A percentile compares a stretch with the other conserved stretches of the same genome.
These are phyloP conservation scores for Triangularia verruculosa DNA, from an alignment of 2,329 filamentous ascomycete species.

Conservation along the genomic window DNA sequence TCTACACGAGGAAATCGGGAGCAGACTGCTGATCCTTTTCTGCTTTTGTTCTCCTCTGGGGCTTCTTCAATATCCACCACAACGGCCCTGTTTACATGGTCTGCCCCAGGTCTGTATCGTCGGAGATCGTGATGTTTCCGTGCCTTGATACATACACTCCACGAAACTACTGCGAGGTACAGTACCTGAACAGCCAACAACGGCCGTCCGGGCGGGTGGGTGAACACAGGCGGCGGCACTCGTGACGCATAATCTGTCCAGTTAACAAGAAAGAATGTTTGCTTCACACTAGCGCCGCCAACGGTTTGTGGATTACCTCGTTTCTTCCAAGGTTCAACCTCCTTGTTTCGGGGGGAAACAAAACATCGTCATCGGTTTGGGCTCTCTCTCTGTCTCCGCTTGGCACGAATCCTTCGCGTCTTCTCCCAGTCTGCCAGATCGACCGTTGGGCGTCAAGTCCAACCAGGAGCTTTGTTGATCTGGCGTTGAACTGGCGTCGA, in stretches of 20 bases:
- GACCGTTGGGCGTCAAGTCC: too few species aligned
- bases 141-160: not conserved
- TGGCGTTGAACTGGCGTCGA: not conserved
- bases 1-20: not conserved
- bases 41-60: not conserved
- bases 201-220: too few species aligned
- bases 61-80: not conserved
- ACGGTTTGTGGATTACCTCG: not conserved
- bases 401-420: not conserved
- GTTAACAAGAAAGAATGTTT: not conserved
- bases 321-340: too few species aligned
- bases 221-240: too few species aligned
- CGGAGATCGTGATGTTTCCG: not conserved
- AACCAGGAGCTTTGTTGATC: too few species aligned
- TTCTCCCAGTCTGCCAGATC: too few species aligned
- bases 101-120: too few species aligned
- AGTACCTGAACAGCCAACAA: not conserved
- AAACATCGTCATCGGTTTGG: not conserved
- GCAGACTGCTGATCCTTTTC: not conserved
- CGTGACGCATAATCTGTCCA: not conserved
- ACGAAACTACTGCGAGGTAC: not conserved
- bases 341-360: too few species aligned
- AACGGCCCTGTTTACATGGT: not conserved
- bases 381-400: not conserved
- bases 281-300: not conserved